Evolutionary conservation across 176 grass and related monocot genomes (phyloP), one percentile per base, ranked within the genome.

Genomic region (Avena insularis): DNA sequence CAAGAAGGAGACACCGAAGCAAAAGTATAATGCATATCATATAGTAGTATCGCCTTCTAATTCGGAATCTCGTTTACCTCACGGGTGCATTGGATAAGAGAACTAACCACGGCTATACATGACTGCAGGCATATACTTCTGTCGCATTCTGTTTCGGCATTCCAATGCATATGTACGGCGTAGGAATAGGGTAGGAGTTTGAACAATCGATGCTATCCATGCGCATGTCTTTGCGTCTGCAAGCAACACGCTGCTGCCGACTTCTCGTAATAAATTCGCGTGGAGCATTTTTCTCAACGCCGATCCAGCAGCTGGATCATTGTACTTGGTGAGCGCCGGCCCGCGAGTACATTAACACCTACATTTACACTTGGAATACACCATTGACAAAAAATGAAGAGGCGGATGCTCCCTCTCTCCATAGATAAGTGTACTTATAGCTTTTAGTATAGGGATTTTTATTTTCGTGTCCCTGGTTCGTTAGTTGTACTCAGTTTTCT

Each of bases 201-300:
- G 51, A 47, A 77, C 25, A 68, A 46, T 80, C 69, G 21, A 48
- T 4, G 19, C 35, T 58, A 2, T 55, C 43, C 82, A 65, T 80
- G 58, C 49, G 88, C 67, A 43, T 21, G n/a, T 10, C 47, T n/a
- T 67, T 36, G 38, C 69, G 19, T 73, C 23, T 47, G 35, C 31
- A 38, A 20, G 81, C 76, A 51, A 75, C 33, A 77, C 38, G 78
- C 78, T 82, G 48, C 59, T 82, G 88, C 88, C 88, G 88, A 90
- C 88, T 69, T 90, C 78, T 76, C 1, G 49, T 35, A 81, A 49
- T 85, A 40, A 85, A 29, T 36, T 70, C 33, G 9, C 1, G n/a
- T 4, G 29, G n/a, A 64, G 13, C 49, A 57, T 33, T 78, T 75
- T 6, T 14, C 40, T 77, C 21, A 6, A 38, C 8, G 15, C 67